Evolutionary conservation across 257 asterid genomes (phyloP), one percentile per base, ranked within the genome.

Genomic region (Solanum corneliomulleri): DNA sequence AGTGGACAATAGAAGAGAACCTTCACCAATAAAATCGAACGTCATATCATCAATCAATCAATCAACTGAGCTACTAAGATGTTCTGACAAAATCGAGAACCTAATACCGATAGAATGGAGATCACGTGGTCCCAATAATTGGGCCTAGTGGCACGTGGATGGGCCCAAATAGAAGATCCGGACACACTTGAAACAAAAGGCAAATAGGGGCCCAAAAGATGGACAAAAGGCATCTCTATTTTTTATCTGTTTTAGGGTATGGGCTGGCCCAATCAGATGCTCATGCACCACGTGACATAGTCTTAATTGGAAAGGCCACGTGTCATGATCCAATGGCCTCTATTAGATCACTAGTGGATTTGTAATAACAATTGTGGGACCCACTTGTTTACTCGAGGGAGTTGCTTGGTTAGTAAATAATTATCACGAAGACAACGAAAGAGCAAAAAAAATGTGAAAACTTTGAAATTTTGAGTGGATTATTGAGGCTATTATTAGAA

Each of bases 221-320:
- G 85, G 85, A 29, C 85, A 47, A 80, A 80, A 49, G 27, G 68
- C 27, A 31, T 80, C 68, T 80, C 18, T 10, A 33, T 44, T 25
- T 29, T 47, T 47, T 16, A 21, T 47, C 68, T 80, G 27, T 4
- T 27, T 80, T 80, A 9, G 29, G 85, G 68, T 27, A 80, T 52
- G 85, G 85, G 41, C 25, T 29, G 85, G 69, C 85, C 69, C 85
- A 80, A 80, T 80, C 11, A 80, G 18, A 29, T 80, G 68, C 29
- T 80, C 27, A 21, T 29, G 44, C 4, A 2, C n/a, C 85, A 29
- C 69, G 69, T 80, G 85, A 29, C 4, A 31, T 16, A 9, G 11
- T 11, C 27, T 6, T 15, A 80, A 11, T 0, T 49, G 11, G 29
- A 11, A 47, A 44, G 29, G 29, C 8, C 42, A 80, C 85, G 85